Base-by-base conservation (phyloP, 2,329 filamentous ascomycete genomes). In the Tolypocladium cylindrosporum region DNA sequence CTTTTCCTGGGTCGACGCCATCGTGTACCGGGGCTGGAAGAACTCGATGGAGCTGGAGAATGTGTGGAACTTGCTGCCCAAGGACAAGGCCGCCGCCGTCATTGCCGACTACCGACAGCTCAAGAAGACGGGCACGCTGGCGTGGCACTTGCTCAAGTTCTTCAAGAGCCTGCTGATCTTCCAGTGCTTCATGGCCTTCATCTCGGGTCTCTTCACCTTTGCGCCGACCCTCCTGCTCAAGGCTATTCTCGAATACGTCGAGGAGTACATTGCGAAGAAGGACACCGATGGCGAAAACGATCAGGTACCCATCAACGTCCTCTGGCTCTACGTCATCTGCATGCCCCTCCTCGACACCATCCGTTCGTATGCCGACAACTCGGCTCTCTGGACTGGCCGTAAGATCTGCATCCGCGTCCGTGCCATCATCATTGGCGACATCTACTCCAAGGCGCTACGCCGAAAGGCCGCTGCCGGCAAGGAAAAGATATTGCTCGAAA, bases 361-460 rank as follows among this genome's bases (percentile, higher is more conserved):
- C 31, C 89, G 91, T 59, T 94, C 93, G 6, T 79, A 96, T 27
- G 86, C 86, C 39, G 91, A 94, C 71, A 90, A 89, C 24, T 89
- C 94, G 71, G 90, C 91, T 10, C 79, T 99, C 0, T 99, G 90
- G 89, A 88, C 96, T 59, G 94, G 94, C 19, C 88, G 94, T 58
- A 96, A 91, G 72, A 89, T 97, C 61, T 97, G 92, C 73, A 93
- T 99, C 66, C 88, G 91, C 61, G 80, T 97, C 50, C 88, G 93
- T 61, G 92, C 94, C 55, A 94, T 99, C 68, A 91, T 99, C 61
- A 91, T 99, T 63, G 94, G 94, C 57, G 94, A 99, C 68, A 94
- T 99, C 53, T 99, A 99, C 71, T 90, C 91, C 58, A 99, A 99
- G 75, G 91, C 94, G 1, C 80, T 99, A 21, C 86, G 95, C 62